Conservation (phyloP, 768 basidiomycete species). For the Suillus decipiens region DNA sequence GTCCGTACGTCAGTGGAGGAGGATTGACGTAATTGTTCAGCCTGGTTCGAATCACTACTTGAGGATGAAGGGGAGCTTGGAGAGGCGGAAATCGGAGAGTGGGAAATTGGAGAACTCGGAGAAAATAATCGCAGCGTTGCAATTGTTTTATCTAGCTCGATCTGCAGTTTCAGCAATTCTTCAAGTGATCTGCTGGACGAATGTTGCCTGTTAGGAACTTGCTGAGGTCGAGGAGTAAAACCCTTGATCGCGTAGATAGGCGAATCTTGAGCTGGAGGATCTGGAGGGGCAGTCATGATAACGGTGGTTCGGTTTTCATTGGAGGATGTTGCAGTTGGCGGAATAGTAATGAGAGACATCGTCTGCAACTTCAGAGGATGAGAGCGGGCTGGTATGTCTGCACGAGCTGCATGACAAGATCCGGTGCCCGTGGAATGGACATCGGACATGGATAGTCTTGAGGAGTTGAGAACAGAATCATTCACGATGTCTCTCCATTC, state of each 20-base stretch:
- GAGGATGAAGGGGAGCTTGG: conserved; percentile 37
- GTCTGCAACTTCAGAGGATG: conserved; percentile 11
- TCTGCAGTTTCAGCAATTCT: conserved; percentile 59
- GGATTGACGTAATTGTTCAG: conserved; percentile 18
- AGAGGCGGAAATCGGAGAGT: conserved; percentile 1
- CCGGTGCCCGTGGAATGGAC: conserved; percentile 10
- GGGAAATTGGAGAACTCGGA: conserved; percentile 15
- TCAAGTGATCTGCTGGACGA: conserved; percentile 43
- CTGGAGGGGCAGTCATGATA: conserved; percentile 6
- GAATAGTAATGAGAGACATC: background rate
- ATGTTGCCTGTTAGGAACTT: conserved; percentile 9
- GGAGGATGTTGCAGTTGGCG: conserved; percentile 4
- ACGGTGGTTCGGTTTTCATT: background rate
- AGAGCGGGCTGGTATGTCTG: conserved; percentile 1
- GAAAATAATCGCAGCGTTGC: conserved; percentile 54
- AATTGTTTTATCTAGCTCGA: conserved; percentile 65
- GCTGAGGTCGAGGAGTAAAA: conserved; percentile 25
- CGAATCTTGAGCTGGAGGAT: conserved; percentile 31
- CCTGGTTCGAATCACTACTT: conserved; percentile 23
- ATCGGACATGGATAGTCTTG: conserved; percentile 14
- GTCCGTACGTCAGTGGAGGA: conserved; percentile 31
- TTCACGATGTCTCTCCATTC: conserved; percentile 11
- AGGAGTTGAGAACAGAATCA: conserved; percentile 11
- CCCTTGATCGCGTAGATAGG: conserved; percentile 50
- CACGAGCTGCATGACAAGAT: conserved; percentile 11